Conservation (phyloP, 768 basidiomycete genomes). For the Leucosporidium yakuticum region DNA sequence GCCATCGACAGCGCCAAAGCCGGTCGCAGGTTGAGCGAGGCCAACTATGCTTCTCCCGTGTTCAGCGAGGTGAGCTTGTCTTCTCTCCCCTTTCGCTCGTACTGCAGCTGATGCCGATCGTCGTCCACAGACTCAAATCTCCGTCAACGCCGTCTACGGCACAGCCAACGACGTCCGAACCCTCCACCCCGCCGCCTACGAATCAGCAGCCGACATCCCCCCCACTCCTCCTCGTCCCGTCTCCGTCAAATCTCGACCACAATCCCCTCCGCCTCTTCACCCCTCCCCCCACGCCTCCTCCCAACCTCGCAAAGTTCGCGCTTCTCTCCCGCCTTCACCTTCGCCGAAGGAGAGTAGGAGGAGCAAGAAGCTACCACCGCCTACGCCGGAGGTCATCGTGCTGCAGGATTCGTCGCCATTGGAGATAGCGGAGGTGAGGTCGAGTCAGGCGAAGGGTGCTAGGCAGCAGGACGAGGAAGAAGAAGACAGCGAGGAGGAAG, state of each 20-base stretch:
- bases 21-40: slow-evolving; percentile 59
- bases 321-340: background rate
- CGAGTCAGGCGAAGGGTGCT: background rate
- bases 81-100: too few relatives aligned
- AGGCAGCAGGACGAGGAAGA: background rate
- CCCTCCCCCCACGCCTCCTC: too few relatives aligned
- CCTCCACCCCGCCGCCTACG: background rate
- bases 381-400: background rate
- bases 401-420: background rate
- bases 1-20: slow-evolving; percentile 55
- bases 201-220: background rate
- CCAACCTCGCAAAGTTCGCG: too few relatives aligned
- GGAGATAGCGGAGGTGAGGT: too few relatives aligned
- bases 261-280: too few relatives aligned
- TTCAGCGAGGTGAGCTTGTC: slow-evolving; percentile 12
- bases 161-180: background rate
- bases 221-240: background rate
- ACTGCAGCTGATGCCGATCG: background rate
- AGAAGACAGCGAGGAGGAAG: background rate
- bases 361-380: background rate
- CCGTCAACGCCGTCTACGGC: slow-evolving; percentile 2
- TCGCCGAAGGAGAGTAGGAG: background rate
- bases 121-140: slow-evolving; percentile 8
- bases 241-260: background rate
- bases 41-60: slow-evolving; percentile 49